Evolutionary conservation across 768 basidiomycete species (phyloP), one percentile per base, ranked within the genome.

Genomic region (Stropharia rugosoannulata): DNA sequence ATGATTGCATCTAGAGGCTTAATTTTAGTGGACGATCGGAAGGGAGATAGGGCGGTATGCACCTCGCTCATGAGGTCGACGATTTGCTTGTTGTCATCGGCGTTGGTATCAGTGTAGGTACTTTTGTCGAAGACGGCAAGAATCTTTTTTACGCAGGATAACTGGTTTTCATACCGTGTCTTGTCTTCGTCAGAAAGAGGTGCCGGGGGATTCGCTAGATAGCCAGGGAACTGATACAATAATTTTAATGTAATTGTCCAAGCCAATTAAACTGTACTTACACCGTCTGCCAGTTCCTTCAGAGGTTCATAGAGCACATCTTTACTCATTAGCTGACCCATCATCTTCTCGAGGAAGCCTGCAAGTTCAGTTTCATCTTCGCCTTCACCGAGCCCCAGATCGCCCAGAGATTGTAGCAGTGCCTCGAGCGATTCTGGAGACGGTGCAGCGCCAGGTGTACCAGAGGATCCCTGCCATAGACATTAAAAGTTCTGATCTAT

Each of bases 281-380:
- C 90, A 67, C 87, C 87, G 13, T 86, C 82, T 13, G 78, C 71
- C 18, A 96, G 70, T 65, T 96, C 93, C 61, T 89, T 90, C 55
- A 95, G 66, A 0, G 94, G 93, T 43, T 93, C 91, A 60, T 94
- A 88, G n/a, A 95, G 71, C 2, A 93, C 75, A 0, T 92, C 89
- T 64, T 91, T 89, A 72, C 80, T 82, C 85, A 93, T 86, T 22
- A 93, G 75, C 68, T 87, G 83, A 18, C 79, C 73, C 90, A 93
- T 91, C 83, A 95, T 89, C 22, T 68, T 80, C 67, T 95, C 91
- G 8, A 96, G 76, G 57, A 93, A 72, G 0, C 77, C 82, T 41
- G 87, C 80, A 11, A 94, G 65, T 22, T 85, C 81, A 0, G 77
- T 76, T 1, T 83, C 82, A 25, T 71, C 67, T 22, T 75, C 70